phyloP scores from a whole-genome alignment of 2,329 filamentous ascomycete genomes.

The Hirsutella minnesotensis region DNA sequence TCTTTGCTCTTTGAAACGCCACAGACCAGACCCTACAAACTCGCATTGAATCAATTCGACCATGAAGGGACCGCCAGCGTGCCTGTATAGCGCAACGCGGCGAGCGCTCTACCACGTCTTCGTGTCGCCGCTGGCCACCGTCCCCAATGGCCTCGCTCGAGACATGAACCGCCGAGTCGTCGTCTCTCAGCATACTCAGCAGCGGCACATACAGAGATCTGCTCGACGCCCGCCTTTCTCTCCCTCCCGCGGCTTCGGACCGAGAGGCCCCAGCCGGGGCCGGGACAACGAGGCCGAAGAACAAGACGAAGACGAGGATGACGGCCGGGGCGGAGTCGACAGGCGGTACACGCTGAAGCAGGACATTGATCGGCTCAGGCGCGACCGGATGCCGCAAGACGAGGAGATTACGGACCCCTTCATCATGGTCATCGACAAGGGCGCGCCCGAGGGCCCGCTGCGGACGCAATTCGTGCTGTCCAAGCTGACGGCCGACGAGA shows the following conservation, averaged over 20 bases:
- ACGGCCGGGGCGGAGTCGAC: conserved; percentile 15
- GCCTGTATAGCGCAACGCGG: conserved; percentile 27
- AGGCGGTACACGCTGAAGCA: conserved; percentile 22
- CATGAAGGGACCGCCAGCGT: conserved; percentile 25
- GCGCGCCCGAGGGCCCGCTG: conserved; percentile 26
- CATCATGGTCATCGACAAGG: conserved; percentile 29
- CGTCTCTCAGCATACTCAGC: no score
- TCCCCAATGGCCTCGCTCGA: not conserved
- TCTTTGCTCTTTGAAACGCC: not conserved
- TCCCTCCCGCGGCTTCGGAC: no score
- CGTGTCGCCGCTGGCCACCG: conserved; percentile 14
- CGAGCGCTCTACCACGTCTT: conserved; percentile 35
- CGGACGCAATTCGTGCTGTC: conserved; percentile 27
- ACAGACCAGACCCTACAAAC: not conserved
- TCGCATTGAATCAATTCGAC: not conserved
- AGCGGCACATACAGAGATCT: no score
- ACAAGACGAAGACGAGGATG: conserved; percentile 2
- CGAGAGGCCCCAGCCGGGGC: no score
- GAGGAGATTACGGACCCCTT: conserved; percentile 29
- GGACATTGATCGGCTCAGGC: conserved; percentile 20
- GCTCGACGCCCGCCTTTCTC: no score
- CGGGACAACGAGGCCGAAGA: not conserved
- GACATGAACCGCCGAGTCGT: not conserved
- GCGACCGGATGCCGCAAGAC: conserved; percentile 29
- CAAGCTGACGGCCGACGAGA: conserved; percentile 21